Evolutionary conservation across 352 stramenopile species (phyloP), one percentile per base, ranked within the genome.

Genomic region (Thraustochytrium striatum): DNA sequence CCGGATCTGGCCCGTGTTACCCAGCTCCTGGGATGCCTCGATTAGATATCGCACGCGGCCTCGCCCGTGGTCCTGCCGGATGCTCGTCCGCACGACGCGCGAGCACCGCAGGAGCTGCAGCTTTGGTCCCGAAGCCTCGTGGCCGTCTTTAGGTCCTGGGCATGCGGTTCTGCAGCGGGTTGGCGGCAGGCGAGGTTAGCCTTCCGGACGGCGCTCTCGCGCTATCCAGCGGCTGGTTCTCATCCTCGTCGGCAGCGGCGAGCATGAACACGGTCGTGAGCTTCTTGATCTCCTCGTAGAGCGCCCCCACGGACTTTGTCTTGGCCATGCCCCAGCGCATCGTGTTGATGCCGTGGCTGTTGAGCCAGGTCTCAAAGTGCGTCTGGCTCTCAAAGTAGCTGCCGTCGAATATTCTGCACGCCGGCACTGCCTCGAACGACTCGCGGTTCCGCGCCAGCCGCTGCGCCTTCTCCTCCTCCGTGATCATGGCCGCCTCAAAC

Each of bases 11-110:
- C 65, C 65, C 36, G 44, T 75, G 11, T 35, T 16, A 28, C 52
- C 52, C 3, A 75, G 25, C 36, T 75, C 65, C 30, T 75, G 65
- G 5, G 65, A 75, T 13, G 13, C 44, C 50, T 75, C 44, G 11
- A 75, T 43, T 8, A 75, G 39, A 43, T 70, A 75, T 3, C 59
- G 59, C 7, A 52, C 13, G 3, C 59, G 36, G 2, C 41, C 41
- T 9, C 35, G 11, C 21, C 33, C 36, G 21, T 44, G 9, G 8
- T 52, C 33, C 28, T 70, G 59, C 59, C 53, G 50, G 3, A 70
- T 0, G 11, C 59, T 70, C 3, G 2, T 38, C 3, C 59, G 59
- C 36, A 55, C 59, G 7, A 55, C 59, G 21, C 59, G 59, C 19
- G 53, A 11, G 8, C 50, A 28, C 13, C 59, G 59, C 21, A 70